Conservation (phyloP, 345 rosid genomes). For the Boechera stricta region DNA sequence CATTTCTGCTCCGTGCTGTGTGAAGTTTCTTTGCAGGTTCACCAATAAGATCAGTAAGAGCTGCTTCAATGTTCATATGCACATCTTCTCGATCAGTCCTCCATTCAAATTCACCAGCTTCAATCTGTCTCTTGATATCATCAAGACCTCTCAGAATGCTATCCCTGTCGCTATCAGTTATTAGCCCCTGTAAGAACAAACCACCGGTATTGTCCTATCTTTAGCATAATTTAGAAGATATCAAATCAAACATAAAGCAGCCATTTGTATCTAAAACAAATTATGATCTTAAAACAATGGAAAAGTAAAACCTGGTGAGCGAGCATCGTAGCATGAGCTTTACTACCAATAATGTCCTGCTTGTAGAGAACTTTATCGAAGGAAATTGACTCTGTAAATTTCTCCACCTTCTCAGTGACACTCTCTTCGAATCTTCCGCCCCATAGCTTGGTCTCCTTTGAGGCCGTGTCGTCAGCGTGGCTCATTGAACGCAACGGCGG, state of each 20-base stretch:
- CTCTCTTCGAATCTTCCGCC: slow-evolving; percentile 97
- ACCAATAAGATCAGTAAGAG: slow-evolving; percentile 90
- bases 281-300: neutral
- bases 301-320: slow-evolving; percentile 65
- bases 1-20: slow-evolving; percentile 91
- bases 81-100: slow-evolving; percentile 95
- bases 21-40: slow-evolving; percentile 98
- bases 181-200: slow-evolving; percentile 63
- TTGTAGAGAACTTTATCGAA: slow-evolving; percentile 84
- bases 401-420: slow-evolving; percentile 83
- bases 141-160: slow-evolving; percentile 78
- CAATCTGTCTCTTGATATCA: slow-evolving; percentile 70
- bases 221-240: neutral
- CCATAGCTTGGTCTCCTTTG: slow-evolving; percentile 91
- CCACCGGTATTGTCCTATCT: neutral
- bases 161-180: slow-evolving; percentile 64
- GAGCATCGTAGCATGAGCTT: slow-evolving; percentile 95
- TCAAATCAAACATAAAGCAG: neutral
- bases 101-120: slow-evolving; percentile 75
- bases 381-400: slow-evolving; percentile 91
- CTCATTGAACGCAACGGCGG: slow-evolving; percentile 53
- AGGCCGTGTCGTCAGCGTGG: slow-evolving; percentile 41
- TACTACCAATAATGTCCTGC: slow-evolving; percentile 93
- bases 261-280: too few species aligned
- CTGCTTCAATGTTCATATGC: slow-evolving; percentile 97